Base-by-base conservation (phyloP, 164 flowering plant genomes). In the Annona squamosa region DNA sequence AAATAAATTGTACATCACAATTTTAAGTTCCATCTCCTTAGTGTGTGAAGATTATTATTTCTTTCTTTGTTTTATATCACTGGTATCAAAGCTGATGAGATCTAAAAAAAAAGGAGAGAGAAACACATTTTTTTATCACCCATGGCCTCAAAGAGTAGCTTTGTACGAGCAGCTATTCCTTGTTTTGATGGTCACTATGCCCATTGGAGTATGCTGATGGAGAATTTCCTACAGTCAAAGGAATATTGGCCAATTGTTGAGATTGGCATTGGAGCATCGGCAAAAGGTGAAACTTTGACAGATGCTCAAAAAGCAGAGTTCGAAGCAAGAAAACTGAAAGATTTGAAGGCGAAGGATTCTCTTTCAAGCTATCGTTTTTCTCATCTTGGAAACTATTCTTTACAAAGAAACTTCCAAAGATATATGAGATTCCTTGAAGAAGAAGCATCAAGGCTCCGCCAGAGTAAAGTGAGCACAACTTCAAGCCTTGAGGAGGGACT, bases 401-500 rank as follows among this genome's bases (percentile, higher is more conserved):
- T 4, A 18, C 26, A 67, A 67, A 67, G 48, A 67, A 1, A 45
- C 69, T 67, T 42, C 67, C 67, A 76, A 68, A 17, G 59, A 44
- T 18, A 67, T 65, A 19, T 42, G 4, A 1, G 52, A 48, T 48
- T 48, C 52, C 52, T 1, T 48, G 52, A 48, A 48, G 52, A 4
- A 48, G 9, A 76, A 71, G 52, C 72, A 77, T 62, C 62, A 68
- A 76, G 79, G 74, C 61, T 52, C 42, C 1, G 5, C 71, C 4
- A 69, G 77, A 45, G 71, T 66, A 72, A 79, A 76, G 74, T 72
- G 77, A 69, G 79, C 74, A 46, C 68, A 69, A 19, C 79, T 79
- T 73, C 81, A 76, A 73, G 72, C 72, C 17, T 70, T 71, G 10
- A 19, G 61, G 12, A 70, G 52, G 17, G 70, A 69, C 7, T 77